Conservation (phyloP, 139 green algal species). For the Asterochloris sp. region DNA sequence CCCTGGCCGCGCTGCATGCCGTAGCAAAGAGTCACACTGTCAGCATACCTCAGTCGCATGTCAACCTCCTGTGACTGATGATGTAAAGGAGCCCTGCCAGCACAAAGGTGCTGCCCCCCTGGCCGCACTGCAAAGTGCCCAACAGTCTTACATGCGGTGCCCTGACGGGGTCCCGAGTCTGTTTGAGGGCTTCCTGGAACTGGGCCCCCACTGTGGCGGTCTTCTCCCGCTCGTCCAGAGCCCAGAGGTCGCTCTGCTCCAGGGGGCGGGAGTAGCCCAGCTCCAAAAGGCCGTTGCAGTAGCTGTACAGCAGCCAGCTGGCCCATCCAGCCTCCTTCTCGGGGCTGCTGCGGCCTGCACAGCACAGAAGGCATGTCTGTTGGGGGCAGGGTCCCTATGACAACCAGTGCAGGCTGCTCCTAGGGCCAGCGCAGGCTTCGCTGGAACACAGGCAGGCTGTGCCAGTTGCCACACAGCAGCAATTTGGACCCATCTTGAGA, state of each 20-base stretch:
- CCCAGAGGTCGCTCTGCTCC: conserved; percentile 5
- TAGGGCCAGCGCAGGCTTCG: too few relatives aligned
- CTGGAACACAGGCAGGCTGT: too few relatives aligned
- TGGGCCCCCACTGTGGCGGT: not conserved
- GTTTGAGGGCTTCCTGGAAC: not conserved
- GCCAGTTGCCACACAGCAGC: too few relatives aligned
- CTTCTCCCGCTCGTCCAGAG: conserved; percentile 1
- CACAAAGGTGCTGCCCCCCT: not conserved
- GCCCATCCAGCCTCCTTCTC: conserved; percentile 3
- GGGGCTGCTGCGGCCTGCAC: conserved; percentile 8
- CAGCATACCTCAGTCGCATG: not conserved
- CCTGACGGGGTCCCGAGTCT: not conserved
- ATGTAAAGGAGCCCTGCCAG: not conserved
- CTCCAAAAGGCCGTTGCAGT: conserved; percentile 6
- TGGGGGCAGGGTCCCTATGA: too few relatives aligned
- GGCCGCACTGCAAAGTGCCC: not conserved
- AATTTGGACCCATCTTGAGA: too few relatives aligned
- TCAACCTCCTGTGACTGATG: not conserved
- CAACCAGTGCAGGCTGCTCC: too few relatives aligned
- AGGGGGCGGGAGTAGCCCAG: conserved; percentile 4
- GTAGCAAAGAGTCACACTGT: not conserved
- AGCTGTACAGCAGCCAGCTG: not conserved
- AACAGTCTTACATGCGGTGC: conserved; percentile 4
- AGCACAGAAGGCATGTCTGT: not conserved
- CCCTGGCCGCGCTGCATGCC: too few relatives aligned